phyloP scores from a whole-genome alignment of 2,329 filamentous ascomycete genomes.

The Claviceps arundinis region DNA sequence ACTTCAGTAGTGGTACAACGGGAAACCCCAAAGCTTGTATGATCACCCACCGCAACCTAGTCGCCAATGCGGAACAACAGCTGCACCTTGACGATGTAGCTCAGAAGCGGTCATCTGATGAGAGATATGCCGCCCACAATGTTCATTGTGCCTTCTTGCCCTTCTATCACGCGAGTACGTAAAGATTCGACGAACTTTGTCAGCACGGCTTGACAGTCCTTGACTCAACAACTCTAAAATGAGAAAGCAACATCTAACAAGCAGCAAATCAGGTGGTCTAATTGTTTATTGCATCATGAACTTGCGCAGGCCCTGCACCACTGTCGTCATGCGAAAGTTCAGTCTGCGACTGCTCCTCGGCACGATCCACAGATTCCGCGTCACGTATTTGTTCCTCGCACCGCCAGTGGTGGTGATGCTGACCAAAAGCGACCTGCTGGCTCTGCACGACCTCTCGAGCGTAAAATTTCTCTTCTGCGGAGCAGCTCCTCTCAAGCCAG shows the following conservation, averaged over 20 bases:
- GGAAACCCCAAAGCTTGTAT: background rate
- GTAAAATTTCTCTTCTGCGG: conserved; percentile 55
- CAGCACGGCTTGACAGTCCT: no score
- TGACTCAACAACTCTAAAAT: no score
- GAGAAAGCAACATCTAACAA: background rate
- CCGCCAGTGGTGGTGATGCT: conserved; percentile 69
- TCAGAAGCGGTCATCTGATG: background rate
- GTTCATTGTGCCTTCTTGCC: background rate
- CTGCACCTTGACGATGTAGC: background rate
- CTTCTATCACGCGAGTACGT: background rate
- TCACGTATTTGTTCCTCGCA: conserved; percentile 54
- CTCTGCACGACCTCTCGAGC: conserved; percentile 56
- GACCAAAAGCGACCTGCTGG: conserved; percentile 45
- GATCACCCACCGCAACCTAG: background rate
- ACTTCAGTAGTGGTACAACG: background rate
- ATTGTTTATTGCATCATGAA: background rate
- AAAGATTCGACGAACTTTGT: no score
- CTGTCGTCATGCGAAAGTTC: background rate
- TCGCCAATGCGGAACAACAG: background rate
- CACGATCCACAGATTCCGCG: conserved; percentile 55
- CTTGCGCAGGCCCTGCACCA: background rate
- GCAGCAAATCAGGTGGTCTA: background rate
- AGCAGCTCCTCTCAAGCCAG: conserved; percentile 59
- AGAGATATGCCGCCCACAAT: background rate
- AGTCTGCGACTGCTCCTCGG: conserved; percentile 28